Base-by-base conservation (phyloP, 176 grass and related monocot species). In the Carex pumila region DNA sequence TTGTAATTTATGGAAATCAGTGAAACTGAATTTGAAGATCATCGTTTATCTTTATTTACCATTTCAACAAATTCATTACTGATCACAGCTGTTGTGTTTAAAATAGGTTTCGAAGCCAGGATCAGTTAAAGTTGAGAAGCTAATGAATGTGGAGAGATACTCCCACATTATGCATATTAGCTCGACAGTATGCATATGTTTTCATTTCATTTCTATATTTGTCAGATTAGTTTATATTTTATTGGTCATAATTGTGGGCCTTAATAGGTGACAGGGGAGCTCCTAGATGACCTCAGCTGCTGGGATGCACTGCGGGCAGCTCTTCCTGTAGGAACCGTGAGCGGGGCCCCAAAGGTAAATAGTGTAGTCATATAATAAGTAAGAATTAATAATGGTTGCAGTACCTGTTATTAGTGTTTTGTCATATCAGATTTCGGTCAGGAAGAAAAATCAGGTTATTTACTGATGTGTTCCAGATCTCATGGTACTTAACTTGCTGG, bases 91-190 rank as follows among this genome's bases (percentile, higher is more conserved):
- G 55, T 55, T 55, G 21, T 81, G 79, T 82, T 81, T 59, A 50
- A 65, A 82, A 63, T 85, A 95, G 91, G 92, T 98, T 13, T 93
- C 92, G 1, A 95, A 98, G 86, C 86, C 91, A 80, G 92, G 91
- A 29, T 89, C 91, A 19, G 92, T 98, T 11, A 88, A 92, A 71
- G 92, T 98, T 59, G 92, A 98, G 85, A 98, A 91, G 73, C 84
- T 98, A n/a, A 98, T 95, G 95, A 95, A 95, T 68, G 57, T 98
- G 25, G 92, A 98, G 80, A 82, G 89, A 68, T 98, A 98, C 81
- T 98, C 95, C 0, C 95, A 98, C 81, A 91, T 98, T 72, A 98
- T 98, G 95, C 92, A 98, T 80, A 95, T 98, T 22, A 98, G 95
- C 43, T 98, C 95, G 13, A 98, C 92, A 2, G 95, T 95, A 77